A percentile compares a stretch with the other conserved stretches of the same genome.
phyloP scores from a whole-genome alignment of 345 rosid genomes.

The Citrus sp. region DNA sequence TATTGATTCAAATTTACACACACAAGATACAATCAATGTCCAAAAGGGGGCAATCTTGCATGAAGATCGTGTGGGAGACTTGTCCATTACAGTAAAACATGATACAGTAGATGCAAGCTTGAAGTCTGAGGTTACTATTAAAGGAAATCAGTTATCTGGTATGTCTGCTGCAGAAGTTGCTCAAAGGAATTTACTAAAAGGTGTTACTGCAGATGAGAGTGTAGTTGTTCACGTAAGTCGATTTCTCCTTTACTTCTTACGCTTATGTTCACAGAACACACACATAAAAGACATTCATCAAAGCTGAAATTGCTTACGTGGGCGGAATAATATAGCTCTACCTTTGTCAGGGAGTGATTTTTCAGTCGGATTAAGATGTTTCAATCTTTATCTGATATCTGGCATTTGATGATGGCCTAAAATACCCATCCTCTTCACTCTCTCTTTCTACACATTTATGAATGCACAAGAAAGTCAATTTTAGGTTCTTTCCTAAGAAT shows the following conservation, averaged over 20 bases:
- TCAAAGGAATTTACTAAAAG: conserved; percentile 55
- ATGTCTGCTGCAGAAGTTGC: conserved; percentile 34
- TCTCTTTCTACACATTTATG: background rate
- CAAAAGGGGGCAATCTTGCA: conserved; percentile 23
- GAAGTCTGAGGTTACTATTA: conserved; percentile 26
- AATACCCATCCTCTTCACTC: background rate
- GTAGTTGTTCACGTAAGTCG: no score
- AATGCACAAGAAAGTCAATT: background rate
- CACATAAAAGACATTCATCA: background rate
- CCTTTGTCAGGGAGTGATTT: background rate
- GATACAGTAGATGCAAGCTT: conserved; percentile 31
- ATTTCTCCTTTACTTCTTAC: no score
- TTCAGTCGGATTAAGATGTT: background rate
- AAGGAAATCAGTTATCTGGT: conserved; percentile 23
- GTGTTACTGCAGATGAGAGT: conserved; percentile 28
- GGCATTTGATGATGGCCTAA: background rate
- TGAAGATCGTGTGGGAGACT: conserved; percentile 51
- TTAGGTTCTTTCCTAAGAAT: background rate
- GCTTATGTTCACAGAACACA: background rate
- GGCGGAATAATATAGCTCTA: background rate
- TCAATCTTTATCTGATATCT: background rate
- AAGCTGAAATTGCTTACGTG: background rate
- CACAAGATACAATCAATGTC: conserved; percentile 19
- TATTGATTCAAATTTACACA: conserved; percentile 23
- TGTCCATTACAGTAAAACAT: conserved; percentile 45